These are phyloP conservation scores for Zygnema cylindricum DNA, from an alignment of 139 green algal species.

Conservation along the genomic window DNA sequence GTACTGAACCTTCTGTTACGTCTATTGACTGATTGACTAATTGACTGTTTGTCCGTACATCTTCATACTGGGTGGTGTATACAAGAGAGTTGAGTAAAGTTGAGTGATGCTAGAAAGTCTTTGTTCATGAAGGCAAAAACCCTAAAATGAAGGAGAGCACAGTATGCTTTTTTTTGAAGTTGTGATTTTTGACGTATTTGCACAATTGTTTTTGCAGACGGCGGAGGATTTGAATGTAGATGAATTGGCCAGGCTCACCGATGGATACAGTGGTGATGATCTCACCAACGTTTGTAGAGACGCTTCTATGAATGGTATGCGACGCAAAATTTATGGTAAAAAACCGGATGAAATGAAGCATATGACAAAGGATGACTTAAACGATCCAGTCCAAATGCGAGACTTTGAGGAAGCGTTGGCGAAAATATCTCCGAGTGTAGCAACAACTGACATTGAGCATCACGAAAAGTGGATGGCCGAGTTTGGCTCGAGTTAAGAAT, in stretches of 20 bases:
- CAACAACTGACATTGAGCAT: constrained; percentile 77
- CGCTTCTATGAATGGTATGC: constrained; percentile 90
- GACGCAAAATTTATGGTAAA: constrained; percentile 80
- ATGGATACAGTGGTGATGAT: constrained; percentile 90
- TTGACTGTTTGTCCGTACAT: too few relatives aligned
- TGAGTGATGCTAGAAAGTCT: too few relatives aligned
- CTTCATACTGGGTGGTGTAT: too few relatives aligned
- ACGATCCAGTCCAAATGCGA: constrained; percentile 56
- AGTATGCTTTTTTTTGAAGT: constrained; percentile 5
- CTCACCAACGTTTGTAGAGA: constrained; percentile 90
- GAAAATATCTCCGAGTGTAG: constrained; percentile 84
- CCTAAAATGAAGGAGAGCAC: not conserved
- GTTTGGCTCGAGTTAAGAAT: constrained; percentile 74
- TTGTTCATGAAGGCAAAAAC: too few relatives aligned
- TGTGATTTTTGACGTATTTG: not conserved
- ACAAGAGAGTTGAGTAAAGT: too few relatives aligned
- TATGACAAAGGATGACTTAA: constrained; percentile 63
- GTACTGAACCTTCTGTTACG: too few relatives aligned
- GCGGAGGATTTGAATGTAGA: constrained; percentile 75
- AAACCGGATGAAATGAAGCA: constrained; percentile 72
- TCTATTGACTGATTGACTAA: too few relatives aligned
- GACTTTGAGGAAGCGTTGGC: constrained; percentile 75
- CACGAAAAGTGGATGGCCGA: constrained; percentile 81
- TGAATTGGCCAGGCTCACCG: constrained; percentile 69
- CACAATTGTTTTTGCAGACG: constrained; percentile 22